Base-by-base conservation (phyloP, 495 filamentous ascomycete genomes). In the Glarea lozoyensis region DNA sequence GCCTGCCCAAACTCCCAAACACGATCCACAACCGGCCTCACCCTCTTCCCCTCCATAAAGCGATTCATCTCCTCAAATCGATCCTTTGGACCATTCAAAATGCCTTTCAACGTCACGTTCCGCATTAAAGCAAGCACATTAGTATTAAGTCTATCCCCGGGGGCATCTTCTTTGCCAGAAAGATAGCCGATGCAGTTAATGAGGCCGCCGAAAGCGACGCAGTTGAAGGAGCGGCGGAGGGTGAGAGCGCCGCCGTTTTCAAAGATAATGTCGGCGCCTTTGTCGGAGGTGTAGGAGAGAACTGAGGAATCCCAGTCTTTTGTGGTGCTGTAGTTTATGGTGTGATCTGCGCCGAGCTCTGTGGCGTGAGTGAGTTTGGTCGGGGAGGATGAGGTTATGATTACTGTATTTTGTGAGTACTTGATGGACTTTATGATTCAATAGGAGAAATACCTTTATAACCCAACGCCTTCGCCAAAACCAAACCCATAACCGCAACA, bases 201-300 rank as follows among this genome's bases (percentile, higher is more conserved):
- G 5, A 66, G 33, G 5, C 69, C 69, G 3, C 63, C 60, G 49
- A 68, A 66, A 6, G 58, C 58, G 9, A 70, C 53, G 24, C 60
- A 60, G 7, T 64, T 59, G 42, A 72, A 64, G 2, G 56, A 60
- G 36, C 61, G 58, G 13, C 45, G 52, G 30, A 73, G 39, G 7
- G 71, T 76, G 12, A 53, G 37, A 20, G 65, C 61, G 7, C 70
- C 72, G 1, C 69, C 72, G 43, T 66, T 62, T 46, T 77, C 72
- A 25, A 77, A 53, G 23, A 77, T 66, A 33, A 69, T 57, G 45
- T 72, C 65, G 0, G 59, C 67, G 25, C 67, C 67, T 9, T 58
- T 41, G 20, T 49, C 52, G 11, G 42, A 23, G 4, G 69, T 71
- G 5, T 60, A 15, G 12, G 53, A 45, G 46, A 70, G 35, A 0